Conservation (phyloP, 768 basidiomycete species). For the Agrocybe praecox region DNA sequence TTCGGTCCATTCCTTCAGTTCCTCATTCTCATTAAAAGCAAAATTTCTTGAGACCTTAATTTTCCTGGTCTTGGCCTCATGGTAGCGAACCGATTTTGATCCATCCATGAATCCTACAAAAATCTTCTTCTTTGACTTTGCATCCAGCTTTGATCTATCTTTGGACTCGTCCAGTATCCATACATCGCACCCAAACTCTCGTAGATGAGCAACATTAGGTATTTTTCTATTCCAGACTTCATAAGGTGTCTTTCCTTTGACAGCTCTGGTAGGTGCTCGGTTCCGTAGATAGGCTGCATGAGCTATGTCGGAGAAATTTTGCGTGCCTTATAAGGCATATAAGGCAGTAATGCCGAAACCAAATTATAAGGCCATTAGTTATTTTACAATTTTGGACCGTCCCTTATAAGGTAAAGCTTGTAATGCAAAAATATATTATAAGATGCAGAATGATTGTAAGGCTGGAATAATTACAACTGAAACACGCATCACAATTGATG, state of each 20-base stretch:
- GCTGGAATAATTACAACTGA: no score
- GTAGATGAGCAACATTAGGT: slow-evolving; percentile 22
- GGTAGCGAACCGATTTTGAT: slow-evolving; percentile 8
- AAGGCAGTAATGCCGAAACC: no score
- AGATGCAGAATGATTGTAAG: no score
- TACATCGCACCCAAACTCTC: slow-evolving; percentile 23
- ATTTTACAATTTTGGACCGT: no score
- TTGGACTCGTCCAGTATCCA: slow-evolving; percentile 8
- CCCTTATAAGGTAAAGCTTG: no score
- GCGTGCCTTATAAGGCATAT: no score
- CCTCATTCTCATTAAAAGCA: slow-evolving; percentile 8
- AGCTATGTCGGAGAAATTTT: no score
- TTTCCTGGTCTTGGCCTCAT: slow-evolving; percentile 2
- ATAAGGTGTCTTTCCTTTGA: slow-evolving; percentile 23
- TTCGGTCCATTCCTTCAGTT: slow-evolving; percentile 1
- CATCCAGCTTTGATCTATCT: background rate
- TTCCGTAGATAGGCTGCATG: slow-evolving; percentile 34
- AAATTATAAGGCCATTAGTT: no score
- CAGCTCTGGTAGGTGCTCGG: slow-evolving; percentile 20
- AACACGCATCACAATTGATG: no score
- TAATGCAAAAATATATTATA: no score
- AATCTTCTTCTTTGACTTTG: slow-evolving; percentile 13
- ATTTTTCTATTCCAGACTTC: slow-evolving; percentile 17
- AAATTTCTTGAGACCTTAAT: slow-evolving; percentile 27
- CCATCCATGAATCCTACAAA: slow-evolving; percentile 17